These are phyloP conservation scores for Sarocladium kiliense DNA, from an alignment of 2,329 filamentous ascomycete genomes.

Conservation along the genomic window DNA sequence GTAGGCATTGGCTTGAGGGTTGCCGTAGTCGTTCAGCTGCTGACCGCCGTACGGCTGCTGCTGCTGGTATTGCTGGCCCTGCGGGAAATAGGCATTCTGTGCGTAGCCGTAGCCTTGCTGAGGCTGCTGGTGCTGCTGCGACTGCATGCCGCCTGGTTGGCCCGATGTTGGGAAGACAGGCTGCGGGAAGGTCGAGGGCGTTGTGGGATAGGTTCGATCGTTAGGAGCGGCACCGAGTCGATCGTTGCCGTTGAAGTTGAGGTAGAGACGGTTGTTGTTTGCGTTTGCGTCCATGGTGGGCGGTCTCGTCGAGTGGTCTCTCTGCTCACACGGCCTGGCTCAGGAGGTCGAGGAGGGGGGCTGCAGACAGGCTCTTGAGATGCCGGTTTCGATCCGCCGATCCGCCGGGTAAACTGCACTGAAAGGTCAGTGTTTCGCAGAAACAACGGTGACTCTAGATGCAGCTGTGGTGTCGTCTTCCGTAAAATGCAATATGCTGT, in stretches of 20 bases:
- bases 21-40: constrained; percentile 47
- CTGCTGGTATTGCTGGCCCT: constrained; percentile 32
- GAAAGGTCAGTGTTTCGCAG: background rate
- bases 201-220: constrained; percentile 75
- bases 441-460: background rate
- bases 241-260: constrained; percentile 65
- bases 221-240: constrained; percentile 49
- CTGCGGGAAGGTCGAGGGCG: constrained; percentile 93
- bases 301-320: constrained; percentile 8
- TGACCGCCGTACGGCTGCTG: constrained; percentile 36
- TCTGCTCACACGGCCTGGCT: constrained; percentile 1
- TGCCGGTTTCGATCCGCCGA: constrained; percentile 1
- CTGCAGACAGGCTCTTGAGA: constrained; percentile 5
- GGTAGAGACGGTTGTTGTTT: constrained; percentile 54
- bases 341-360: constrained; percentile 5
- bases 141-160: constrained; percentile 15
- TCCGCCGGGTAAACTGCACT: constrained; percentile 6
- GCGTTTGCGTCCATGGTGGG: constrained; percentile 44
- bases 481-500: background rate
- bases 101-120: constrained; percentile 7
- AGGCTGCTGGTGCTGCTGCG: too few relatives aligned
- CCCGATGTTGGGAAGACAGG: constrained; percentile 56
- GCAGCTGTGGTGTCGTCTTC: background rate
- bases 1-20: constrained; percentile 29
- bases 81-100: constrained; percentile 36